These are phyloP conservation scores for Boletus bicolor DNA, from an alignment of 768 basidiomycete genomes.

Conservation along the genomic window DNA sequence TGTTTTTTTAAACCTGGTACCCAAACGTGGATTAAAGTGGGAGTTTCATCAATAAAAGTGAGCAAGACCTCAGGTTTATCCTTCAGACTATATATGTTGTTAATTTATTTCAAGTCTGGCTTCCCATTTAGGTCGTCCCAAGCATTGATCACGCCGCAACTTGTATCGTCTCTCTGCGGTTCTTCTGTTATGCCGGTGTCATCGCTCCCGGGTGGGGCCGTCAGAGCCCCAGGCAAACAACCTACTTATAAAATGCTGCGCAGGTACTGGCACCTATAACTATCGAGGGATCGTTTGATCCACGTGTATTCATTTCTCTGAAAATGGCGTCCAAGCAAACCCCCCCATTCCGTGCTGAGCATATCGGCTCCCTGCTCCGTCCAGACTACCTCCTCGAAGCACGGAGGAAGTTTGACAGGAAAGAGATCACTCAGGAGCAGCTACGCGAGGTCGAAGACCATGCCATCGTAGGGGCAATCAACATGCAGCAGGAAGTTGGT, in stretches of 20 bases:
- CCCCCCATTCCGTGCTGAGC: constrained; percentile 47
- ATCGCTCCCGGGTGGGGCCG: background rate
- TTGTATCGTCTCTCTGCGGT: background rate
- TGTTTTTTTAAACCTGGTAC: no score
- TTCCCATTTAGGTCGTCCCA: no score
- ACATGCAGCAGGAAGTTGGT: constrained; percentile 39
- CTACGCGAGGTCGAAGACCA: constrained; percentile 38
- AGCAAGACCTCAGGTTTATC: no score
- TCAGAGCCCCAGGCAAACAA: no score
- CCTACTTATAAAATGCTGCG: constrained; percentile 1
- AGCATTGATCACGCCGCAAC: no score
- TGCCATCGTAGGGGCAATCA: constrained; percentile 35
- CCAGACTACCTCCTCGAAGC: constrained; percentile 38
- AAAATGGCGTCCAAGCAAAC: constrained; percentile 21
- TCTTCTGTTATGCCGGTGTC: background rate
- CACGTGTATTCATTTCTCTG: background rate
- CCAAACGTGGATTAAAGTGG: no score
- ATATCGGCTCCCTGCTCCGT: constrained; percentile 44
- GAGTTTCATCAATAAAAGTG: no score
- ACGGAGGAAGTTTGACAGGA: constrained; percentile 34
- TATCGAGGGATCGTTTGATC: background rate
- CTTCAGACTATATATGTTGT: no score
- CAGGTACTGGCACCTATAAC: background rate
- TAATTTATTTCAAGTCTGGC: no score
- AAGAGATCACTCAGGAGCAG: constrained; percentile 34